phyloP scores from a whole-genome alignment of 306 rosid species.

The cucumber (Cucumis sativus) region Cucumber_9930_V3 NC_026660.2:9353001-9353500 shows the following conservation, averaged over 20 bases:
- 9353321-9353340: constrained; percentile 66
- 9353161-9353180: background rate
- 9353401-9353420: constrained; percentile 93
- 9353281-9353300: constrained; percentile 89
- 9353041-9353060: constrained; percentile 45
- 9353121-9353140: constrained; percentile 13
- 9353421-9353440: constrained; percentile 95
- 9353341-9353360: constrained; percentile 43
- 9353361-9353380: constrained; percentile 46
- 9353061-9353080: constrained; percentile 91
- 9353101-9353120: constrained; percentile 86
- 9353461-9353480: background rate
- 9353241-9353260: constrained; percentile 41
- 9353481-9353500: background rate
- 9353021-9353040: background rate
- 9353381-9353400: constrained; percentile 55
- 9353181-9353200: background rate
- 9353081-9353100: constrained; percentile 88
- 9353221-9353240: constrained; percentile 14
- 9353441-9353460: constrained; percentile 69
- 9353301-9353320: constrained; percentile 74
- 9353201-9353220: background rate
- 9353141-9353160: background rate
- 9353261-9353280: constrained; percentile 94
- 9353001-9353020: background rate